Percentiles rank a stretch among this genome's conserved stretches.
These are phyloP conservation scores for Vachellia pachyceras DNA, from an alignment of 306 rosid species.

Conservation along the genomic window DNA sequence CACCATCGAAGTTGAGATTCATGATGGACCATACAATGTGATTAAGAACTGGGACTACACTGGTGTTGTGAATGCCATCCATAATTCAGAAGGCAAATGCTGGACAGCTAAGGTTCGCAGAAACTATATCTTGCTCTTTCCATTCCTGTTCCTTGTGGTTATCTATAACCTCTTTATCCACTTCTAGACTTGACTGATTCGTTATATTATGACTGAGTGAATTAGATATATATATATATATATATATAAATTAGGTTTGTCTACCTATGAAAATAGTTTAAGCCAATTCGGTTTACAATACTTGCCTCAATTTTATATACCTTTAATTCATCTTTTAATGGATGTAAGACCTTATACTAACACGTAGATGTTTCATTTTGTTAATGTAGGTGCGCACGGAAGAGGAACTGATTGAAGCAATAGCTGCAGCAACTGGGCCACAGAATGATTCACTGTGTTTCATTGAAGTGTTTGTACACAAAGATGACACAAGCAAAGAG, in stretches of 20 bases:
- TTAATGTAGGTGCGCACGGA: slow-evolving; percentile 72
- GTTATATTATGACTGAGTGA: too few species aligned
- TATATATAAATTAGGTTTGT: neutral
- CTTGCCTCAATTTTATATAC: too few species aligned
- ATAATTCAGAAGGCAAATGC: slow-evolving; percentile 73
- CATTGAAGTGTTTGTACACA: slow-evolving; percentile 77
- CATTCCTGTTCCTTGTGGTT: neutral
- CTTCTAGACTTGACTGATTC: neutral
- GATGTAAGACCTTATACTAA: too few species aligned
- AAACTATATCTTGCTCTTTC: neutral
- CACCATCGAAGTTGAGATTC: slow-evolving; percentile 56
- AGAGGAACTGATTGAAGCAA: slow-evolving; percentile 71
- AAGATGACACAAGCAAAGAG: slow-evolving; percentile 96
- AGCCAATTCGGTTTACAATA: neutral
- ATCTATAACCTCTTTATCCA: neutral
- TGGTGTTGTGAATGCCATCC: slow-evolving; percentile 62
- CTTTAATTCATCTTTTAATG: neutral
- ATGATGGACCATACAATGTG: slow-evolving; percentile 58
- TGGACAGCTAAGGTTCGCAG: slow-evolving; percentile 65
- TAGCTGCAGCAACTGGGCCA: slow-evolving; percentile 56
- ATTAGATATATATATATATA: too few species aligned
- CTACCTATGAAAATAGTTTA: neutral
- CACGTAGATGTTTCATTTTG: neutral
- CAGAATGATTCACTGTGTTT: slow-evolving; percentile 76
- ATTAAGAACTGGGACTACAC: slow-evolving; percentile 73